Conservation (phyloP, 495 filamentous ascomycete species). For the Penicillium cataractarum region DNA sequence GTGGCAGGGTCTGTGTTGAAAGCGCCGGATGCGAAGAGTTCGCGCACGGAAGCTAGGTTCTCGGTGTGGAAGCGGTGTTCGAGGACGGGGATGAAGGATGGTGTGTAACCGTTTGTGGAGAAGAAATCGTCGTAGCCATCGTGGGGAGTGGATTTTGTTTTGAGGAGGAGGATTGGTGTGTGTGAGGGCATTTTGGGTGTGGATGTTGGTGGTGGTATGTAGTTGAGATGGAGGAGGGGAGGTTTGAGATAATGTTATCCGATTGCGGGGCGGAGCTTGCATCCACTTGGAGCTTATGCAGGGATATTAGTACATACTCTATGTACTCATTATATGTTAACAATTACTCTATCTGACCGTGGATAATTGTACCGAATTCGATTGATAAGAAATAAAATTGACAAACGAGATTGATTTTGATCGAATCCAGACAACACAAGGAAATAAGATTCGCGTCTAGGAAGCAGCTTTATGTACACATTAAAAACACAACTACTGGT, state of each 20-base stretch:
- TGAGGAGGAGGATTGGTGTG: constrained; percentile 71
- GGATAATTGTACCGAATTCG: neutral
- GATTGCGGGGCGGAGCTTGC: constrained; percentile 23
- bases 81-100: constrained; percentile 82
- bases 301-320: neutral
- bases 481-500: constrained; percentile 65
- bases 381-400: neutral
- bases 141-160: constrained; percentile 76
- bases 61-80: constrained; percentile 64
- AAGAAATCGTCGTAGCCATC: constrained; percentile 85
- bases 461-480: constrained; percentile 48
- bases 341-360: neutral
- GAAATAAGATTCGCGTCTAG: constrained; percentile 43
- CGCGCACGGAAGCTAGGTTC: constrained; percentile 49
- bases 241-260: neutral
- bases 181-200: constrained; percentile 23
- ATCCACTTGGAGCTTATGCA: constrained; percentile 1
- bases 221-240: neutral
- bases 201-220: neutral
- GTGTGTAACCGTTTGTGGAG: constrained; percentile 46
- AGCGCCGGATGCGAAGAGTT: constrained; percentile 40
- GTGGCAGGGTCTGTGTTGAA: constrained; percentile 17
- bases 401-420: constrained; percentile 7
- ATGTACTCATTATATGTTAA: neutral
- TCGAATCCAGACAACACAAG: constrained; percentile 31